Conservation (phyloP, 768 basidiomycete genomes). For the Xerocomus spinulosus region DNA sequence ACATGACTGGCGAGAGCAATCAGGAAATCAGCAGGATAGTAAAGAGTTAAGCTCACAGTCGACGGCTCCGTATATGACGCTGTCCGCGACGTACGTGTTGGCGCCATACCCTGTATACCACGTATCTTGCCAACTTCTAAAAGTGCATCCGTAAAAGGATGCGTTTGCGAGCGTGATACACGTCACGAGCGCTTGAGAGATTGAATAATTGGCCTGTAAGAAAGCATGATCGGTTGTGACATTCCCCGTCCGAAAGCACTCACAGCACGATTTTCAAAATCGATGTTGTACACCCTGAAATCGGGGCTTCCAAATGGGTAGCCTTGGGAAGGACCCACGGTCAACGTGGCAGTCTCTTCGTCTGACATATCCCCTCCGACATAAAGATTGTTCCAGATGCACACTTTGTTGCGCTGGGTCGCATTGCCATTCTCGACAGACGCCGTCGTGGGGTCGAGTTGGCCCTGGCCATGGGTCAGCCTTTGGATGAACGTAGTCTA, state of each 20-base stretch:
- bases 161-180: constrained; percentile 63
- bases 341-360: constrained; percentile 53
- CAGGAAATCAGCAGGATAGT: background rate
- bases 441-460: constrained; percentile 39
- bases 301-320: background rate
- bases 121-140: constrained; percentile 32
- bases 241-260: background rate
- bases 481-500: background rate
- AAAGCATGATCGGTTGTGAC: background rate
- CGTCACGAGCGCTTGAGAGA: constrained; percentile 59
- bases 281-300: background rate
- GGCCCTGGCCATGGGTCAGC: constrained; percentile 37
- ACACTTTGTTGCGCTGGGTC: constrained; percentile 46
- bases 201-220: constrained; percentile 47
- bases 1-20: constrained; percentile 4
- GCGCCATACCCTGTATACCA: constrained; percentile 59
- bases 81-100: constrained; percentile 57
- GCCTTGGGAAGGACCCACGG: constrained; percentile 40
- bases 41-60: constrained; percentile 44
- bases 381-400: constrained; percentile 47
- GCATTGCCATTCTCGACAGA: constrained; percentile 40
- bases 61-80: constrained; percentile 57
- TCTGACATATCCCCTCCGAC: constrained; percentile 46
- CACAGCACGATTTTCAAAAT: constrained; percentile 1
- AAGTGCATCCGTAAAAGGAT: constrained; percentile 40